Base-by-base conservation (phyloP, 768 basidiomycete species). In the Amylocystis lapponica region DNA sequence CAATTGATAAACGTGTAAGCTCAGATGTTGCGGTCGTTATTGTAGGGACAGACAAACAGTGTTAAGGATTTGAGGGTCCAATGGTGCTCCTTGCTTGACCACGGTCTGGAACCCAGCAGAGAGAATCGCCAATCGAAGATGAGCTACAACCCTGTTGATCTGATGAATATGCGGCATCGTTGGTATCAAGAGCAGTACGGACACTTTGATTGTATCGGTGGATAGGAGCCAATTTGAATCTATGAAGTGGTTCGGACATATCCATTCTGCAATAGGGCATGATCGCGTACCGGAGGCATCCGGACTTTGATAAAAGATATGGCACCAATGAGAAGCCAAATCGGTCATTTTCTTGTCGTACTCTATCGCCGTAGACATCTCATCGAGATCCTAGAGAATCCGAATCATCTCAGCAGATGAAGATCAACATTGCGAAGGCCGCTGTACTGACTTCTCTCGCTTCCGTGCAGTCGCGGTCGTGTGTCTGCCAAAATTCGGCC, bases 401-500 rank as follows among this genome's bases (percentile, higher is more conserved):
- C n/a, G n/a, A 46, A 45, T 45, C 7, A 45, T 13, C 9, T 27
- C 7, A 39, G 4, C 20, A 36, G 16, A 19, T 10, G 8, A 17
- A 14, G 20, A 19, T 30, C 22, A 20, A 3, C 4, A 25, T 22
- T n/a, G n/a, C n/a, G 14, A 21, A 17, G 9, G 36, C 41, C 6
- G 14, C 41, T 13, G 27, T n/a, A 5, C 22, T 36, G 27, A 37
- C 29, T 12, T 14, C 17, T 20, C 31, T 22, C 20, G 3, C 35
- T 20, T 19, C 17, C 25, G 25, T 16, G 9, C 35, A 21, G 11
- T 38, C 11, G 5, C 46, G 50, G 2, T 44, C 54, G 13, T 59
- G 45, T 12, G 38, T 49, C 25, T 47, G 54, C 34, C 69, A 62
- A 68, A 75, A 79, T 40, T 70, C 53, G 3, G 68, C 69, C 62